A percentile compares a stretch with the other conserved stretches of the same genome.
Conservation (phyloP, 148 eudicot species). For the Rhododendron kiyosumense region DNA sequence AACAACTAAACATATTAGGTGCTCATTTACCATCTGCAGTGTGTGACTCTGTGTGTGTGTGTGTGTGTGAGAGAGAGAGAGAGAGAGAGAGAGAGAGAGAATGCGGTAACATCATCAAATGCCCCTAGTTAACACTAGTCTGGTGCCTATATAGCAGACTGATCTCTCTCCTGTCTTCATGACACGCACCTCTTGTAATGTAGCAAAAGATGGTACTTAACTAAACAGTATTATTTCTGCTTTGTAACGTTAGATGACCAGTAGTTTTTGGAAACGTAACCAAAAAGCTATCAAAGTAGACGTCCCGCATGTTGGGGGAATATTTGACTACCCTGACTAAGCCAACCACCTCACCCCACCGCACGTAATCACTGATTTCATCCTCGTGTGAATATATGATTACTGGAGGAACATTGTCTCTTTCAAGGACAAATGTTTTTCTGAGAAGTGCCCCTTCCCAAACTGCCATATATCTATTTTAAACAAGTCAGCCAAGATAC, state of each 20-base stretch:
- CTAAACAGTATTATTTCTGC: background rate
- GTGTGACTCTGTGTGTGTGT: too few relatives aligned
- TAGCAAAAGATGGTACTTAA: background rate
- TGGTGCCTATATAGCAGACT: background rate
- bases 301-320: background rate
- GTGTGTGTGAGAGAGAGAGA: background rate
- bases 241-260: background rate
- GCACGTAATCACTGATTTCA: background rate
- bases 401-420: background rate
- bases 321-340: background rate
- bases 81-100: background rate
- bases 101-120: background rate
- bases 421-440: background rate
- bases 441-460: background rate
- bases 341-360: background rate
- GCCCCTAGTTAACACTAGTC: background rate
- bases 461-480: background rate
- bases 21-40: background rate
- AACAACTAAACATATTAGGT: background rate
- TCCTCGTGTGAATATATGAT: background rate
- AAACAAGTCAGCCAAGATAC: background rate
- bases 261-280: background rate
- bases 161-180: background rate
- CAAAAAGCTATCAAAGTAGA: background rate
- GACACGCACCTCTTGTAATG: background rate